Evolutionary conservation across 495 filamentous ascomycete species (phyloP), one percentile per base, ranked within the genome.

Genomic region (Aspergillus wentii): DNA sequence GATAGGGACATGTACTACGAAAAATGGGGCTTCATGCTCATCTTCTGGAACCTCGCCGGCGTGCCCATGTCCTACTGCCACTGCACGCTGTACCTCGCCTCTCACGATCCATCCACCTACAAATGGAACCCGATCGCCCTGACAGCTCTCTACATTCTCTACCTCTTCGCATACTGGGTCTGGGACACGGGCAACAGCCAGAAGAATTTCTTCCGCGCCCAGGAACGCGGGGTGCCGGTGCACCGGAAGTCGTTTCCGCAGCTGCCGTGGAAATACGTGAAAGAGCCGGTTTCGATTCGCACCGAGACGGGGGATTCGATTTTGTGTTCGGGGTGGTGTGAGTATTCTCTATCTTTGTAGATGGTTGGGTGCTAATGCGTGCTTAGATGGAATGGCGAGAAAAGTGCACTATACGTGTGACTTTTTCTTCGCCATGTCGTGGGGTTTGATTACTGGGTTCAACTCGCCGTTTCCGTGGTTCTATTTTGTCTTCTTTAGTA

Each of bases 21-120:
- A 70, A 98, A 97, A 70, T 94, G 88, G 79, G 92, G 92, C 41
- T 98, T 96, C 68, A 94, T 98, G 91, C 75, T 98, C 41, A 95
- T 95, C 57, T 98, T 98, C 76, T 98, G 92, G 92, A 98, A 98
- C 64, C 71, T 98, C 51, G 88, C 88, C 36, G 92, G 92, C 39
- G 92, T 98, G 4, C 92, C 92, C 3, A 74, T 97, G 33, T 86
- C 78, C 19, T 98, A 98, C 71, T 96, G 91, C 67, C 91, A 98
- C 69, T 92, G 85, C 71, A 87, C 83, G 17, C 64, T 98, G 48
- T 97, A 89, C 64, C 78, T 98, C 40, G 90, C 87, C 33, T 87
- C 81, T 58, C 87, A 94, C 59, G 57, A 83, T 36, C 89, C 92
- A 1, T 73, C 76, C 15, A 74, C 70, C 6, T 98, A 97, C 62